Conservation (phyloP, 331 rosid species). For the Malus hybrid region DNA sequence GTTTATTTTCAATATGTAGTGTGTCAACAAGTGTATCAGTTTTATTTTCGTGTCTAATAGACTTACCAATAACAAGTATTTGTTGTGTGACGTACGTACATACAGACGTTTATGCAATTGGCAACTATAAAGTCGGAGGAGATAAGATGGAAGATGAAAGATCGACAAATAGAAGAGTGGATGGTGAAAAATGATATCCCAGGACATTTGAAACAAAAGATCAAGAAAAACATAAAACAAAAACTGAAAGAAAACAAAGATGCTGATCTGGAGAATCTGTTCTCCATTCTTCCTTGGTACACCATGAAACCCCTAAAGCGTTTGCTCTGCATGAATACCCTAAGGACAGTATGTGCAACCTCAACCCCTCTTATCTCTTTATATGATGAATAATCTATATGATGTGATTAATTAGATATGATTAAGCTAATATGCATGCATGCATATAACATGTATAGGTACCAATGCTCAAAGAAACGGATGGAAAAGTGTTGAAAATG, state of each 20-base stretch:
- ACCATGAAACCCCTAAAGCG: conserved; percentile 7
- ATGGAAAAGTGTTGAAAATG: neutral
- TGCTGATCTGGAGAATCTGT: conserved; percentile 11
- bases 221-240: conserved; percentile 6
- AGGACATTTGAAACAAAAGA: neutral
- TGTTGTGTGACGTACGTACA: too few relatives aligned
- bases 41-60: too few relatives aligned
- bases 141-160: too few relatives aligned
- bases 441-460: neutral
- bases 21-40: too few relatives aligned
- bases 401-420: neutral
- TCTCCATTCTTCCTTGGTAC: conserved; percentile 10
- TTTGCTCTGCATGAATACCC: neutral
- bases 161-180: conserved; percentile 1
- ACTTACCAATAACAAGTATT: too few relatives aligned
- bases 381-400: neutral
- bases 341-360: neutral
- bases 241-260: conserved; percentile 13
- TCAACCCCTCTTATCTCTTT: neutral
- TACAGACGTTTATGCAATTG: too few relatives aligned
- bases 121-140: too few relatives aligned
- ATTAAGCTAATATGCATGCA: neutral
- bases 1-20: too few relatives aligned
- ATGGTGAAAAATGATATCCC: conserved; percentile 10
- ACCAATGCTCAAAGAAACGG: conserved; percentile 12